A percentile compares a stretch with the other conserved stretches of the same genome.
Evolutionary conservation across 1,139 yeast genomes (phyloP).

Genomic region (Zygoascus sp.): DNA sequence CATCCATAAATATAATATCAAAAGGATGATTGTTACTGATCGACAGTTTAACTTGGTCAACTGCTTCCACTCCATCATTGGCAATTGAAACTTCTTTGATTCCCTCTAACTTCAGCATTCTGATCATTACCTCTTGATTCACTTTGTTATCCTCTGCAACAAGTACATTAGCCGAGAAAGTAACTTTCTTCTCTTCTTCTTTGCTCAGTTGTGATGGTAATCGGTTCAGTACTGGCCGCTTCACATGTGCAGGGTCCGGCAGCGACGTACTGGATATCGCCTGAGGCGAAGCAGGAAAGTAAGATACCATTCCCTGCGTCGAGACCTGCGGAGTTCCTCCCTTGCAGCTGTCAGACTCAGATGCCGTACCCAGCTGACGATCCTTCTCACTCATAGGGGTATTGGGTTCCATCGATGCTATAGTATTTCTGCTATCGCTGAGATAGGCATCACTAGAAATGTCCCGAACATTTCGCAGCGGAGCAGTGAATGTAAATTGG

Average conservation of each 20-base stretch:
- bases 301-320: neutral
- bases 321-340: neutral
- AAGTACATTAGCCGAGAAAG: conserved; percentile 44
- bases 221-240: conserved; percentile 24
- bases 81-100: conserved; percentile 69
- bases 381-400: conserved; percentile 10
- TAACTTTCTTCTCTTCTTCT: conserved; percentile 24
- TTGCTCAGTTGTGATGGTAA: conserved; percentile 23
- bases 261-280: conserved; percentile 1
- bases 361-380: neutral
- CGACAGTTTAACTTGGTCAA: conserved; percentile 46
- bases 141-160: conserved; percentile 96
- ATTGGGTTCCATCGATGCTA: neutral
- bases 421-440: conserved; percentile 3
- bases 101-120: conserved; percentile 88
- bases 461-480: conserved; percentile 42
- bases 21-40: conserved; percentile 48
- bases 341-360: conserved; percentile 7
- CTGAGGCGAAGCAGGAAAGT: conserved; percentile 1
- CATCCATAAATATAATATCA: conserved; percentile 89
- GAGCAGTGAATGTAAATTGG: conserved; percentile 73
- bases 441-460: neutral
- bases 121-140: conserved; percentile 85
- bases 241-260: neutral
- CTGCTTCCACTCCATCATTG: conserved; percentile 88